Conservation (phyloP, 2,329 filamentous ascomycete genomes). For the Fusarium luffae region DNA sequence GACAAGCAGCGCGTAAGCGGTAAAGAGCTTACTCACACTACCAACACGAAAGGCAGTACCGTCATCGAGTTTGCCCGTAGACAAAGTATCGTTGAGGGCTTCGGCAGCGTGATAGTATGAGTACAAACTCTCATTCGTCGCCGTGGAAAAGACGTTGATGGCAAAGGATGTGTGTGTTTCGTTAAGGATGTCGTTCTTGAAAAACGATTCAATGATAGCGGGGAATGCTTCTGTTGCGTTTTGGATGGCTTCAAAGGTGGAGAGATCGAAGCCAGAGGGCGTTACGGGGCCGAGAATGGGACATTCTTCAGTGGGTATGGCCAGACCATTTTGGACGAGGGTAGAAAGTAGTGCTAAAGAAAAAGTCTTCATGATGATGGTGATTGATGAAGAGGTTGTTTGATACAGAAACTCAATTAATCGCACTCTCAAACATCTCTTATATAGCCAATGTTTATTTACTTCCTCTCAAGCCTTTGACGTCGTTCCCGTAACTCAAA, state of each 20-base stretch:
- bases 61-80: constrained; percentile 28
- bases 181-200: constrained; percentile 16
- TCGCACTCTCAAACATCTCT: too few species aligned
- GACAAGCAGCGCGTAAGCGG: constrained; percentile 26
- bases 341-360: not conserved
- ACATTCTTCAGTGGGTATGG: not conserved
- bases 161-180: constrained; percentile 32
- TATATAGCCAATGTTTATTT: not conserved
- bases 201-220: constrained; percentile 10
- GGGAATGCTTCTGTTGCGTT: constrained; percentile 23
- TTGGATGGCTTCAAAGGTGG: constrained; percentile 9
- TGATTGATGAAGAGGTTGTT: not conserved
- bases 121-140: constrained; percentile 41
- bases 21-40: constrained; percentile 36
- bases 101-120: constrained; percentile 39
- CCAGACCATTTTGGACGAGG: not conserved
- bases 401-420: not conserved
- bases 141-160: constrained; percentile 44
- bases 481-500: not conserved
- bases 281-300: constrained; percentile 35
- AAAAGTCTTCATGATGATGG: not conserved
- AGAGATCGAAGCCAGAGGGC: constrained; percentile 34
- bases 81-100: constrained; percentile 25
- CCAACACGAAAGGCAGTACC: constrained; percentile 22
- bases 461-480: not conserved